phyloP scores from a whole-genome alignment of 176 grass and related monocot genomes.

The bread wheat (Triticum aestivum) region DNA sequence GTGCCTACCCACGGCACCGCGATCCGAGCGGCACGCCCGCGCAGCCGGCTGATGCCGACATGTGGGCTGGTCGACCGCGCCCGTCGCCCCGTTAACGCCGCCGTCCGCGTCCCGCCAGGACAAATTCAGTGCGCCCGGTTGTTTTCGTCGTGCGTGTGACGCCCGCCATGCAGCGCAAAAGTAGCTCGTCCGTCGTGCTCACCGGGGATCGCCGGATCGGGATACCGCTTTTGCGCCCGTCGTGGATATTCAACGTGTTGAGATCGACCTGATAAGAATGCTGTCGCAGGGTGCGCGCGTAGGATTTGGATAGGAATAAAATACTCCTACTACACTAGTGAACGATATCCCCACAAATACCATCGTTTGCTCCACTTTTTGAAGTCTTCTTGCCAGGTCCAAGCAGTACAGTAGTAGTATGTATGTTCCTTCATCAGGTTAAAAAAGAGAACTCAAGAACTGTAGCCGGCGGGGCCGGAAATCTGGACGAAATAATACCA shows the following conservation, averaged over 20 bases:
- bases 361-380: neutral
- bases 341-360: neutral
- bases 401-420: neutral
- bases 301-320: neutral
- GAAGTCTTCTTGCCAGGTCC: neutral
- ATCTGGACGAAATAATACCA: too few species aligned
- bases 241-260: neutral
- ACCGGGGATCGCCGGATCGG: conserved; percentile 32
- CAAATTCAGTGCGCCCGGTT: neutral
- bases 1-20: conserved; percentile 16
- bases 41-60: conserved; percentile 39
- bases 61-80: neutral
- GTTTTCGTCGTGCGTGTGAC: neutral
- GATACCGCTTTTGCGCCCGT: neutral
- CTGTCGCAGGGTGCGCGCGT: neutral
- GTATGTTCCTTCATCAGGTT: neutral
- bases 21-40: conserved; percentile 47
- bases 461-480: too few species aligned
- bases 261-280: neutral
- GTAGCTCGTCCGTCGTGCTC: conserved; percentile 26
- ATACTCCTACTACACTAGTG: neutral
- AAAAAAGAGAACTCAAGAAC: too few species aligned
- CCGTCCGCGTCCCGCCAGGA: conserved; percentile 3
- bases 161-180: conserved; percentile 2
- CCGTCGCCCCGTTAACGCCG: conserved; percentile 1